Percentiles rank a stretch among this genome's conserved stretches.
phyloP scores from a whole-genome alignment of 495 filamentous ascomycete species.

The Aspergillus nidulans region DNA sequence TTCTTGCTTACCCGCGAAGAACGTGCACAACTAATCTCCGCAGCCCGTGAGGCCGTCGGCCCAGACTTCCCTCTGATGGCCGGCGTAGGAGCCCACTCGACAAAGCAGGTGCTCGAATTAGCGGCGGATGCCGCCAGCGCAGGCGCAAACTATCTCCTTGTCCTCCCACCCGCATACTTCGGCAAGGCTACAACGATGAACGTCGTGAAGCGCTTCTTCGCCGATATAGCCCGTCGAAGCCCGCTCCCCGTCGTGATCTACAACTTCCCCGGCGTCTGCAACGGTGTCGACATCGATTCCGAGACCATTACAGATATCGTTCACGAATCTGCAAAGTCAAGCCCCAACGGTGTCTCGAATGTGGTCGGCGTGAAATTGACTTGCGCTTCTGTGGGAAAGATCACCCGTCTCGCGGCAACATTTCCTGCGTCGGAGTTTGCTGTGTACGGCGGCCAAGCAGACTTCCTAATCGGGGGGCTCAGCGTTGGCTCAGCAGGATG shows the following conservation, averaged over 20 bases:
- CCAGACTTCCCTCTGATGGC: constrained; percentile 56
- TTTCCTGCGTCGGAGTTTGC: constrained; percentile 54
- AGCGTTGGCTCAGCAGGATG: constrained; percentile 57
- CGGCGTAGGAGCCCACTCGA: constrained; percentile 60
- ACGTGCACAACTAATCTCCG: constrained; percentile 44
- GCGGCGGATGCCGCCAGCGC: constrained; percentile 53
- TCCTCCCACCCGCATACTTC: constrained; percentile 63
- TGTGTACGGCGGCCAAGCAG: constrained; percentile 64
- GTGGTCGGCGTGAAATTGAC: constrained; percentile 67
- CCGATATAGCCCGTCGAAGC: constrained; percentile 47
- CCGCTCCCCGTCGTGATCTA: constrained; percentile 61
- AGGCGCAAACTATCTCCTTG: constrained; percentile 56
- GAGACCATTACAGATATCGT: constrained; percentile 53
- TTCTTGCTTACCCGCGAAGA: constrained; percentile 62
- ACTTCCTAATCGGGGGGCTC: constrained; percentile 61
- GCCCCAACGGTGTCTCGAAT: constrained; percentile 45
- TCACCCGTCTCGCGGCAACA: constrained; percentile 51
- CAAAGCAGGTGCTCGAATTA: constrained; percentile 56
- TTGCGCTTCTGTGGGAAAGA: constrained; percentile 66
- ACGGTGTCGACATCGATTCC: constrained; percentile 65
- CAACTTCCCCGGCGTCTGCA: constrained; percentile 70
- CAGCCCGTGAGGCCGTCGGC: constrained; percentile 50
- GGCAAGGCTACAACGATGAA: constrained; percentile 52
- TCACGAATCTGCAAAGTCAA: constrained; percentile 34
- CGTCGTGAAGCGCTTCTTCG: constrained; percentile 59